A percentile compares a stretch with the other conserved stretches of the same genome.
phyloP scores from a whole-genome alignment of 2,329 filamentous ascomycete species.

The Fusarium tricinctum region DNA sequence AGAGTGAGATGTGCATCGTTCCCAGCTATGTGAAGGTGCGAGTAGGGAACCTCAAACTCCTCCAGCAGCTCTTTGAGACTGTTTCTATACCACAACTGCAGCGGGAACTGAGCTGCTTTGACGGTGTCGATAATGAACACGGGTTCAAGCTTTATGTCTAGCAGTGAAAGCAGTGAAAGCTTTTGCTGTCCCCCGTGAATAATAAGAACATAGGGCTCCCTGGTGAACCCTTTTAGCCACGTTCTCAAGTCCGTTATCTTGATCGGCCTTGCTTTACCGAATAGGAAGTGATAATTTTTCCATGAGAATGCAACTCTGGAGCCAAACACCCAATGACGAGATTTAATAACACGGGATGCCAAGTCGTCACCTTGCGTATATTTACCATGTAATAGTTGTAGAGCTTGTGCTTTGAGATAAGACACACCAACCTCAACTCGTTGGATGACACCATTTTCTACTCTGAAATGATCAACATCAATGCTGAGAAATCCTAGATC shows the following conservation, averaged over 20 bases:
- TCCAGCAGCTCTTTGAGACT: constrained; percentile 42
- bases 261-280: constrained; percentile 14
- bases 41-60: constrained; percentile 35
- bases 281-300: constrained; percentile 13
- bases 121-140: constrained; percentile 46
- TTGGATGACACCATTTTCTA: constrained; percentile 19
- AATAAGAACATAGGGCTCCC: constrained; percentile 19
- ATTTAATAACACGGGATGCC: constrained; percentile 12
- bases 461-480: constrained; percentile 26
- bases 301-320: neutral
- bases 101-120: constrained; percentile 46
- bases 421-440: constrained; percentile 27
- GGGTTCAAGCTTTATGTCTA: constrained; percentile 37
- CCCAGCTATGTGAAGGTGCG: constrained; percentile 42
- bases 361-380: neutral
- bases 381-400: constrained; percentile 1
- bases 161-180: constrained; percentile 24
- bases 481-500: constrained; percentile 30
- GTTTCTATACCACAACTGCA: constrained; percentile 45
- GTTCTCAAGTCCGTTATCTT: neutral
- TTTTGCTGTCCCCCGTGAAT: constrained; percentile 11
- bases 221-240: neutral
- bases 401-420: constrained; percentile 13
- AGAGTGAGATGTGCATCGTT: constrained; percentile 49
- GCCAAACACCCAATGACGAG: constrained; percentile 18